Evolutionary conservation across 208 protist genomes (phyloP), one percentile per base, ranked within the genome.

Genomic region (Crithidia mellificae): DNA sequence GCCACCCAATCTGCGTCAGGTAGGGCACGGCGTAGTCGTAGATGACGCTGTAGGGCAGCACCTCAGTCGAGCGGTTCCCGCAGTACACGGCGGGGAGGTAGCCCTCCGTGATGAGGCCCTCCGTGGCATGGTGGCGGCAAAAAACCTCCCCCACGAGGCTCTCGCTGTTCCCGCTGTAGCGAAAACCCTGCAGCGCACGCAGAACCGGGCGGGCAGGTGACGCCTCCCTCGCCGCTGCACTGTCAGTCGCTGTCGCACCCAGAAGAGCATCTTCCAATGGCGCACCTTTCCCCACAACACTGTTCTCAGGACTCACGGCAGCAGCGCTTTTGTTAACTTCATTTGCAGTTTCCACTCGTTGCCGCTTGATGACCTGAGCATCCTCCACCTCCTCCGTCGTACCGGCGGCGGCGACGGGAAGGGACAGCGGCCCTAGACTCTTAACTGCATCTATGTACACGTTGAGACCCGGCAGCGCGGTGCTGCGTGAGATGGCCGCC

Each of bases 21-120:
- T 85, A 85, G 1, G 90, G 90, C 14, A 83, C 19, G 8, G 87
- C 90, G 66, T 92, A 85, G 49, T 90, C 84, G 66, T 91, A 90
- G 50, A 95, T 69, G 29, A 95, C 78, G 25, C 75, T 63, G 66
- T 91, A 95, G 7, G 74, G 91, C n/a, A 93, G 67, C 19, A 91
- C 72, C 11, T 72, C 72, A 9, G 70, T 80, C n/a, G 79, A 80
- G 34, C 70, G 77, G 68, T 93, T 95, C 65, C 81, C 89, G 62
- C 83, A 85, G 74, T 91, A 93, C 39, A 66, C 69, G 19, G 72
- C 39, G 11, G 87, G 87, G 19, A 92, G 72, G 51, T 68, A 46
- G 14, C 64, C 67, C 19, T 79, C 63, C 17, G 66, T 83, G 34
- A 87, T 62, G 41, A 95, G 77, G 24, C 64, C 66, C 54, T 91